Conservation (phyloP, 768 basidiomycete species). For the Leucocoprinus birnbaumii region DNA sequence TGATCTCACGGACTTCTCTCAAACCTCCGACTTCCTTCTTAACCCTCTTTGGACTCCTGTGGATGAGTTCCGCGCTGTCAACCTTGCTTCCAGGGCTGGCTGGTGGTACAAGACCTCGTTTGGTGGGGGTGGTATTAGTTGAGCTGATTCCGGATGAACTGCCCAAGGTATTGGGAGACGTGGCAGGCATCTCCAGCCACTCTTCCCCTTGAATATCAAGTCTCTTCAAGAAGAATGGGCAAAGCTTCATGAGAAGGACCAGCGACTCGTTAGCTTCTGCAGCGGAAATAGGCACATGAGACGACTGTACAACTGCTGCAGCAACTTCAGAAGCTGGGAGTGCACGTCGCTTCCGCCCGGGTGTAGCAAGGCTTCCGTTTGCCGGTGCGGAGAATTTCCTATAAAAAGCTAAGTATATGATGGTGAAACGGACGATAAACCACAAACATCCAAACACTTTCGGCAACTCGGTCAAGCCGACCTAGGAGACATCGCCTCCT, state of each 20-base stretch:
- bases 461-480: conserved; percentile 76
- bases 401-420: conserved; percentile 6
- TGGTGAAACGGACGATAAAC: conserved; percentile 3
- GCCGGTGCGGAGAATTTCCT: conserved; percentile 75
- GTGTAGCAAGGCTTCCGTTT: conserved; percentile 42
- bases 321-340: conserved; percentile 66
- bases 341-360: conserved; percentile 66
- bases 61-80: conserved; percentile 61
- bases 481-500: conserved; percentile 74
- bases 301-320: conserved; percentile 73
- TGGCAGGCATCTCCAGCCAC: conserved; percentile 63
- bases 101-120: conserved; percentile 32
- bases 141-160: conserved; percentile 13
- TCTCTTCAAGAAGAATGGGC: conserved; percentile 77
- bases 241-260: conserved; percentile 59
- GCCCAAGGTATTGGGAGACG: conserved; percentile 22
- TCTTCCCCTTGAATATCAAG: conserved; percentile 57
- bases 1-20: conserved; percentile 78
- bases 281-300: conserved; percentile 73
- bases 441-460: conserved; percentile 83
- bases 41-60: conserved; percentile 70
- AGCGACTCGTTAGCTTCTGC: conserved; percentile 79
- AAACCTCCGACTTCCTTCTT: conserved; percentile 71
- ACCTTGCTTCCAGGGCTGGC: conserved; percentile 49
- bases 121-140: conserved; percentile 36